Percentiles rank a stretch among this genome's conserved stretches.
Conservation (phyloP, 495 filamentous ascomycete genomes). For the Xylaria longipes region DNA sequence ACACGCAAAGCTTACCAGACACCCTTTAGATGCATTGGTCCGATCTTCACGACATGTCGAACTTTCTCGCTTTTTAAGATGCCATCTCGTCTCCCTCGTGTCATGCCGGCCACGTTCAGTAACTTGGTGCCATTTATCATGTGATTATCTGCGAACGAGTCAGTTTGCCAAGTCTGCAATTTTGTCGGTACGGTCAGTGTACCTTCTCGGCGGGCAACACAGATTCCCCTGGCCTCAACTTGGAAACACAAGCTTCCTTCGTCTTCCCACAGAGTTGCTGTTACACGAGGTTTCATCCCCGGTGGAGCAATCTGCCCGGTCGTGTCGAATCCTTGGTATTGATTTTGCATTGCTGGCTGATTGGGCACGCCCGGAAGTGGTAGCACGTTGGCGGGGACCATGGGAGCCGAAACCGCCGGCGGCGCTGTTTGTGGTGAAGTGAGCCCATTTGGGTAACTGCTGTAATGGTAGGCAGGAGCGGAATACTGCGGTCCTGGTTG, state of each 20-base stretch:
- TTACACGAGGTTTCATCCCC: conserved; percentile 98
- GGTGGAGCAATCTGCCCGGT: conserved; percentile 93
- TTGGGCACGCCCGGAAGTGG: conserved; percentile 68
- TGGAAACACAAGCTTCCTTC: conserved; percentile 98
- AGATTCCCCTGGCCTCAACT: conserved; percentile 95
- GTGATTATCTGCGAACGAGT: conserved; percentile 77
- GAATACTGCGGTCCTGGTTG: conserved; percentile 66
- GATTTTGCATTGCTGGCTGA: conserved; percentile 58
- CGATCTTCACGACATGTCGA: conserved; percentile 97
- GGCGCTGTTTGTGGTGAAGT: conserved; percentile 74
- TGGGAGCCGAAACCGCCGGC: conserved; percentile 71
- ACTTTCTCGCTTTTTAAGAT: conserved; percentile 98
- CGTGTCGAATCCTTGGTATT: conserved; percentile 74
- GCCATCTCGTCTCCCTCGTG: conserved; percentile 90
- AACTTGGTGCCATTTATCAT: conserved; percentile 99
- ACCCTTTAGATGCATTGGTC: conserved; percentile 98
- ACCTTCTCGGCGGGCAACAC: conserved; percentile 95
- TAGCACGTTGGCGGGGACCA: conserved; percentile 66
- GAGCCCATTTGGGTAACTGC: conserved; percentile 76
- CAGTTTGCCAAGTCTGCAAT: neutral
- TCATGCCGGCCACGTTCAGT: conserved; percentile 98
- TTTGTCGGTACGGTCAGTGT: conserved; percentile 14
- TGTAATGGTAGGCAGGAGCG: conserved; percentile 70
- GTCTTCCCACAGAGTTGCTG: conserved; percentile 97
- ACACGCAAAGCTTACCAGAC: conserved; percentile 77